Evolutionary conservation across 2,329 filamentous ascomycete genomes (phyloP).

Genomic region (Xylaria sp.): DNA sequence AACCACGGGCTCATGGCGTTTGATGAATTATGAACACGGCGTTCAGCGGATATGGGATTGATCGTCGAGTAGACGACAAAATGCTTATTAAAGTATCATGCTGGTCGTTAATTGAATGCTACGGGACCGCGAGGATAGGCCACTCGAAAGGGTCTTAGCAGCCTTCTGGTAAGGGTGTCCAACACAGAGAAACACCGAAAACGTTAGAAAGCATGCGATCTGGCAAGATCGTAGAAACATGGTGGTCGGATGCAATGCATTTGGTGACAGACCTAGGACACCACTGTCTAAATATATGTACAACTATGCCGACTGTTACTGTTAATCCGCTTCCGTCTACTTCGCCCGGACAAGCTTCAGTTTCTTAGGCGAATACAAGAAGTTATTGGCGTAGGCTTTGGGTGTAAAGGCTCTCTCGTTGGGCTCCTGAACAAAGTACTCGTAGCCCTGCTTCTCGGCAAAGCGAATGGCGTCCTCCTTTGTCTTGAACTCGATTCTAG

Average conservation of each 20-base stretch:
- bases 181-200: not conserved
- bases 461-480: conserved; percentile 96
- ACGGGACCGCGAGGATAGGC: no score
- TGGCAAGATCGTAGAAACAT: not conserved
- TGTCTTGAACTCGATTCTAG: conserved; percentile 83
- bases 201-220: not conserved
- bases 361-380: conserved; percentile 82
- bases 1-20: not conserved
- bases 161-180: not conserved
- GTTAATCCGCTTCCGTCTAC: conserved; percentile 48
- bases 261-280: conserved; percentile 22
- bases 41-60: not conserved
- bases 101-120: not conserved
- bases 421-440: conserved; percentile 98
- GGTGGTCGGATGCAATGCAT: not conserved
- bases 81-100: not conserved
- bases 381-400: conserved; percentile 98
- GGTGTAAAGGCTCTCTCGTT: conserved; percentile 84
- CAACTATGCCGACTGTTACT: conserved; percentile 17
- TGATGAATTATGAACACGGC: conserved; percentile 11
- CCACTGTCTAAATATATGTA: conserved; percentile 32
- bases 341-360: conserved; percentile 87
- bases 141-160: not conserved
- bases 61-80: not conserved
- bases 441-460: conserved; percentile 98